Evolutionary conservation across 2,329 filamentous ascomycete genomes (phyloP), one percentile per base, ranked within the genome.

Genomic region (Coccinonectria pachysandricola): DNA sequence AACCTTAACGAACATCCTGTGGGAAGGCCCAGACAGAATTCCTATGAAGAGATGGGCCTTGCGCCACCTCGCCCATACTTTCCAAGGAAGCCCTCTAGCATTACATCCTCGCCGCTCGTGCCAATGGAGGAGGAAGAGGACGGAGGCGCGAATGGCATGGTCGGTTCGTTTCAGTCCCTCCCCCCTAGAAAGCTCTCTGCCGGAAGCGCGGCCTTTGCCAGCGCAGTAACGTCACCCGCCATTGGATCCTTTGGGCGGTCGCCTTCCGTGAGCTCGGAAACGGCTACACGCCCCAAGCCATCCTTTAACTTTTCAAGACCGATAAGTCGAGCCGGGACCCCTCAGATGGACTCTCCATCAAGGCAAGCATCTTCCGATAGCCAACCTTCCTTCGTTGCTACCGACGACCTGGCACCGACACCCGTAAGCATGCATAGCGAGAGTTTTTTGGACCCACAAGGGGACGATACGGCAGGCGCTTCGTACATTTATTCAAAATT

Each of bases 241-340:
- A 55, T 69, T 31, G 65, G 70, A 10, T 64, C 73, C 15, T 71
- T 78, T 43, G 71, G 75, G 32, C 71, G 86, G 45, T 93, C 87
- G 1, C 85, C 86, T 2, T 96, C 91, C 0, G 68, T 84, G 19
- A 77, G 76, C 35, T 96, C 88, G 2, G 84, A 94, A 35, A 71
- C 73, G 26, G 93, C 86, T 2, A 67, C 68, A 7, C 48, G 86
- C 18, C 74, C 78, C 8, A 71, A 79, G 10, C 81, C 85, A 1
- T 75, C 81, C 0, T 88, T 92, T 57, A 96, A 98, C 56, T 96
- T 96, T 53, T 96, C 91, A 1, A 72, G 91, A 21, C 91, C 91
- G 1, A 59, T 93, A 34, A 95, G 88, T 53, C 69, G 79, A 48
- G 71, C 75, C 34, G 75, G 74, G 35, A 75, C 69, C 8, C 71